These are phyloP conservation scores for Aegilops speltoides DNA, from an alignment of 176 grass and related monocot genomes.

Conservation along the genomic window DNA sequence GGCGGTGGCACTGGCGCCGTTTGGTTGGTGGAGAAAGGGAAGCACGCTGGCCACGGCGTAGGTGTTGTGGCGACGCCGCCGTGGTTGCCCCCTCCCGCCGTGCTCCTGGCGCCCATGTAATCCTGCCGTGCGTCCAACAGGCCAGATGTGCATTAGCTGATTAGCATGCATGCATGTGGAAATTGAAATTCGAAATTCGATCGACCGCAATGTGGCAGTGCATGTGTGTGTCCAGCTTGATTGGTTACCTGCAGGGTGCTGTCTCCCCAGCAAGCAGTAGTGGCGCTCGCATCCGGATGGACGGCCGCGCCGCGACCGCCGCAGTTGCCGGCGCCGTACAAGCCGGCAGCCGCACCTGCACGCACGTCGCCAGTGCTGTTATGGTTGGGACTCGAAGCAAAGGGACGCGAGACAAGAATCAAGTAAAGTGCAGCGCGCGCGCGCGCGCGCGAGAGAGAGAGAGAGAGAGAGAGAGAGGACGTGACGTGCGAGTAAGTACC, in stretches of 20 bases:
- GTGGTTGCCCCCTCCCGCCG: not conserved
- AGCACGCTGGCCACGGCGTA: slow-evolving; percentile 24
- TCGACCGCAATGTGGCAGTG: not conserved
- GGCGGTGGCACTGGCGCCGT: no score
- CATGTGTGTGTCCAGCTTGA: no score
- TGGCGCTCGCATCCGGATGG: not conserved
- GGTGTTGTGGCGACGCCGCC: no score
- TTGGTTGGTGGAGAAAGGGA: slow-evolving; percentile 27
- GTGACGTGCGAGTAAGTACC: not conserved
- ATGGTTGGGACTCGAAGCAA: not conserved
- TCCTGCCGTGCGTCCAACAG: not conserved
- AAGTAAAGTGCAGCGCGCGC: not conserved
- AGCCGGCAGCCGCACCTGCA: slow-evolving; percentile 14
- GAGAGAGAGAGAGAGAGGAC: not conserved
- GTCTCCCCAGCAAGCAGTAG: slow-evolving; percentile 4
- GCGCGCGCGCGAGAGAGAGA: not conserved
- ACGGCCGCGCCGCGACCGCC: not conserved
- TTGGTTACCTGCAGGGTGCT: slow-evolving; percentile 38
- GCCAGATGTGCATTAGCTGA: not conserved
- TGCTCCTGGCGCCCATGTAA: no score
- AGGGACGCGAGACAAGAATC: not conserved
- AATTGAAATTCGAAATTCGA: not conserved
- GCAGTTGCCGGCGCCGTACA: slow-evolving; percentile 22
- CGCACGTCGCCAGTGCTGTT: not conserved
- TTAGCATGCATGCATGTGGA: not conserved